These are phyloP conservation scores for Solidago caesia DNA, from an alignment of 129 eudicot species.

Conservation along the genomic window DNA sequence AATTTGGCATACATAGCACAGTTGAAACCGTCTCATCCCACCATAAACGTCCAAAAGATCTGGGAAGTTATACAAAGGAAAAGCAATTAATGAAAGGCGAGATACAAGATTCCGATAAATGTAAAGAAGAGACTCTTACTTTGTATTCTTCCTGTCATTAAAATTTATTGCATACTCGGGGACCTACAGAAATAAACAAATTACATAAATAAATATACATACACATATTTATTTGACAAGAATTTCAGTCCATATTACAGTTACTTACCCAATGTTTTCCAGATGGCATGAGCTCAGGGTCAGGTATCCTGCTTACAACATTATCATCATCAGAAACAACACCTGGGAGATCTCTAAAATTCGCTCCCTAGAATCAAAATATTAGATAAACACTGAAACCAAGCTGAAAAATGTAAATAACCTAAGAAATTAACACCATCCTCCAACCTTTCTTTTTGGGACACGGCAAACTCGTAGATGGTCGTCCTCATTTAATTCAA, in stretches of 20 bases:
- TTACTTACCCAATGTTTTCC: conserved; percentile 66
- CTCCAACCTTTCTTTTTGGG: conserved; percentile 54
- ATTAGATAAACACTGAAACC: neutral
- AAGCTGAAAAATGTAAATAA: neutral
- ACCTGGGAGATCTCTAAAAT: conserved; percentile 68
- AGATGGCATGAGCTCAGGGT: conserved; percentile 52
- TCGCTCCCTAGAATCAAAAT: conserved; percentile 57
- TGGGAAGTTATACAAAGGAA: conserved; percentile 24
- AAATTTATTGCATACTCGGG: conserved; percentile 61
- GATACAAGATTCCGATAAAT: conserved; percentile 5
- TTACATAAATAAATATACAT: neutral
- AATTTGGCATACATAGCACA: conserved; percentile 46
- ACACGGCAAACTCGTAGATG: conserved; percentile 53
- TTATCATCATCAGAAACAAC: conserved; percentile 48
- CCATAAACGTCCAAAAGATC: conserved; percentile 66
- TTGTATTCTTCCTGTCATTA: conserved; percentile 38
- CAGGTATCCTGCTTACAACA: conserved; percentile 44
- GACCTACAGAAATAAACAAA: conserved; percentile 38
- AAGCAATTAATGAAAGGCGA: neutral
- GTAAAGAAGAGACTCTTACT: conserved; percentile 29
- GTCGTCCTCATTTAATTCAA: conserved; percentile 43
- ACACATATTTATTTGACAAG: neutral
- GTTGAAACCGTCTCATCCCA: conserved; percentile 73
- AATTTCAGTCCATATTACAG: conserved; percentile 4
- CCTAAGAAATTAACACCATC: neutral